These are phyloP conservation scores for Quaeritorhiza haematococci DNA, from an alignment of 371 early-diverging fungal genomes.

Conservation along the genomic window DNA sequence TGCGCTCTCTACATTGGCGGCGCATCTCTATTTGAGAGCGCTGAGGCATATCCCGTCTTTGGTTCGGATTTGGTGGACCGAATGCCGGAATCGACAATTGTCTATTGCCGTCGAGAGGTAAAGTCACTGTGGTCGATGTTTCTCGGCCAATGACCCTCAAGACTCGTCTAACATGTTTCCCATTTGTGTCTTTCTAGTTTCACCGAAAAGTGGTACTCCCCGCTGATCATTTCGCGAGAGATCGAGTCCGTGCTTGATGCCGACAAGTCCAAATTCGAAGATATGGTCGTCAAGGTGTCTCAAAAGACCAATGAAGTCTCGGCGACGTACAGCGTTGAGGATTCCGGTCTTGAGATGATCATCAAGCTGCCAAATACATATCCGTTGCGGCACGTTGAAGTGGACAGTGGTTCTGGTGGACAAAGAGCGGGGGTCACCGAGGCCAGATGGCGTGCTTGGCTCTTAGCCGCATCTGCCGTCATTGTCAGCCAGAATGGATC, in stretches of 20 bases:
- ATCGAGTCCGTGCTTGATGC: constrained; percentile 40
- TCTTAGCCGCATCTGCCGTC: constrained; percentile 70
- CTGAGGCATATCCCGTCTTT: constrained; percentile 67
- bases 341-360: constrained; percentile 75
- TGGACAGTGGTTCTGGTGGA: constrained; percentile 62
- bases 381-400: constrained; percentile 76
- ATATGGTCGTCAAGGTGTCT: constrained; percentile 65
- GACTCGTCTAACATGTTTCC: too few species aligned
- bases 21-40: constrained; percentile 67
- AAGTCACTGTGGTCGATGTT: too few species aligned
- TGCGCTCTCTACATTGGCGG: constrained; percentile 61
- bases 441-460: constrained; percentile 84
- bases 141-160: too few species aligned
- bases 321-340: constrained; percentile 79
- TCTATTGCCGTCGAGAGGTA: constrained; percentile 67
- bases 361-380: constrained; percentile 75
- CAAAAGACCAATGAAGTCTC: constrained; percentile 66
- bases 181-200: constrained; percentile 48
- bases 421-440: constrained; percentile 79
- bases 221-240: constrained; percentile 62
- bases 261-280: constrained; percentile 34
- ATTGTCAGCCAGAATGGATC: constrained; percentile 79
- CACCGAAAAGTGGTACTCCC: constrained; percentile 67
- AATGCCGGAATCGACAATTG: constrained; percentile 73
- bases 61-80: constrained; percentile 76